Percentiles rank a stretch among this genome's conserved stretches.
phyloP scores from a whole-genome alignment of 202 grass and related monocot genomes.

The Eragrostis tef region DNA sequence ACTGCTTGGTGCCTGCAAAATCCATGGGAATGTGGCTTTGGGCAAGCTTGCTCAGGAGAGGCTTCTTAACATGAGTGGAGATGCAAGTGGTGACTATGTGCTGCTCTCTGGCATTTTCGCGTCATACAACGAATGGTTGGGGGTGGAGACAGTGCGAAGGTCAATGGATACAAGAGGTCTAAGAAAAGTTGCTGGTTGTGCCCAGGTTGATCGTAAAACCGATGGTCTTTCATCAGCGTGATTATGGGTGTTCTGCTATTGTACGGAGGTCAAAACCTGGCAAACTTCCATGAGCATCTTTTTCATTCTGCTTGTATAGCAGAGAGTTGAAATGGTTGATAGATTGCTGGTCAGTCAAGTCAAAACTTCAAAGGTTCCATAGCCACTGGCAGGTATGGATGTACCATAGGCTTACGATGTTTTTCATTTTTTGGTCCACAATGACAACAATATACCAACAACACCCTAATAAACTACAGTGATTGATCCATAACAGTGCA shows the following conservation, averaged over 20 bases:
- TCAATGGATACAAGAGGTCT: slow-evolving; percentile 56
- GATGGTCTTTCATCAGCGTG: neutral
- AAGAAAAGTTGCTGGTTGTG: slow-evolving; percentile 53
- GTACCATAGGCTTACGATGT: neutral
- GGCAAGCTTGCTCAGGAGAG: slow-evolving; percentile 58
- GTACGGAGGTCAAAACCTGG: slow-evolving; percentile 15
- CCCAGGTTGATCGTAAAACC: slow-evolving; percentile 38
- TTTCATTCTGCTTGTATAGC: neutral
- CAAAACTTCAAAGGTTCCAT: neutral
- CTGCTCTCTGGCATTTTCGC: slow-evolving; percentile 72
- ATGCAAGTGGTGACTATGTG: slow-evolving; percentile 59
- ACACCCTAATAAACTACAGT: neutral
- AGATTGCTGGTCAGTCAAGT: neutral
- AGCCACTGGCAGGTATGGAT: slow-evolving; percentile 16
- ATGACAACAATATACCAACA: neutral
- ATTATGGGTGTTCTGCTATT: slow-evolving; percentile 10
- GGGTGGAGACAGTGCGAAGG: slow-evolving; percentile 48
- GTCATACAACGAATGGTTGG: slow-evolving; percentile 48
- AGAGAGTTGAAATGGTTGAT: neutral
- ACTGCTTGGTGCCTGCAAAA: slow-evolving; percentile 61
- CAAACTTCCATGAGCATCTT: neutral
- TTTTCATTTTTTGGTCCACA: neutral
- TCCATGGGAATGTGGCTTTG: slow-evolving; percentile 40
- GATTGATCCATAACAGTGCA: slow-evolving; percentile 8
- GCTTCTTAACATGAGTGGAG: slow-evolving; percentile 55